Base-by-base conservation (phyloP, 1,284 basidiomycete genomes). In the Fistulinella staudtii region DNA sequence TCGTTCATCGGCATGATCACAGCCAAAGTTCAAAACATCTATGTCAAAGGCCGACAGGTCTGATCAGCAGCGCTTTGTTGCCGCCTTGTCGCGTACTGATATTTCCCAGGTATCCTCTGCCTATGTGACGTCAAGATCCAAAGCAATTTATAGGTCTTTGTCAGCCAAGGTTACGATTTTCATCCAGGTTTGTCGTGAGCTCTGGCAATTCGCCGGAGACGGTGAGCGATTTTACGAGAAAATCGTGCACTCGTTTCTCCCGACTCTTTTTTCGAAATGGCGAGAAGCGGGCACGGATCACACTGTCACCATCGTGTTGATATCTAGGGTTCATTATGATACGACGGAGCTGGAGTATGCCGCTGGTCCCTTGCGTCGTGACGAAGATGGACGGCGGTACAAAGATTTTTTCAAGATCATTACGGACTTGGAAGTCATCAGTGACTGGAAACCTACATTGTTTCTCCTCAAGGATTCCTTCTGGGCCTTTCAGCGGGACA, bases 401-500 rank as follows among this genome's bases (percentile, higher is more conserved):
- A 96, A 97, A 58, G 96, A 99, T 64, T 97, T 98, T 64, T 93
- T 80, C 75, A 90, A 93, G 65, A 85, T 99, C 50, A 88, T 95
- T 56, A 88, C 93, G 4, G 95, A 99, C 64, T 74, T 97, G 25
- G 93, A 99, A 60, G 81, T 90, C 28, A 75, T 90, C 21, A 74
- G 81, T 45, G 88, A 95, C 58, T 96, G 93, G 92, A 85, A 83
- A 51, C 77, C 85, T 1, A 91, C 89, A 0, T 77, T 98, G 22
- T 85, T 89, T 39, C 81, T 77, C 57, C 77, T 99, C 61, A 96
- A 96, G 67, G 81, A 85, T 55, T 88, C 87, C 2, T 85, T 94
- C 61, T 89, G 89, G 77, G 82, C 81, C 36, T 93, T 93, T 57
- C 91, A 94, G 57, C 76, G 85, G 39, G 89, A 93, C 56, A 90